Evolutionary conservation across 768 basidiomycete species (phyloP), one percentile per base, ranked within the genome.

Genomic region (Lepiota venenata): DNA sequence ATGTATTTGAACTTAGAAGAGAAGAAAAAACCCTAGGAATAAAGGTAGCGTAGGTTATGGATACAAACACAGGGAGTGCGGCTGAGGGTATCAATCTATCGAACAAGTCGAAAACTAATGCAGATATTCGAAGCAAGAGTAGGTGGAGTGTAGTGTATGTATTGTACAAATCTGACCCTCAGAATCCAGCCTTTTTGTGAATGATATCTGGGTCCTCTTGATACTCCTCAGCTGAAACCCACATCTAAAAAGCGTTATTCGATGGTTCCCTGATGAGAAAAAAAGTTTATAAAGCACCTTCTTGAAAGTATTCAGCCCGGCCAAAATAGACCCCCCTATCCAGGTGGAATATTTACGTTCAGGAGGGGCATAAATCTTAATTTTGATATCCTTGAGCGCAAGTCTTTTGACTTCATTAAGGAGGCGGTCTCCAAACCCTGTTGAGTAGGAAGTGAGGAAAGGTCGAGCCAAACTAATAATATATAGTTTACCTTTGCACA

Each of bases 181-280:
- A 93, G 70, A 93, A 93, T 44, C 90, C 91, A 54, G 88, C 80
- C 72, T 96, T 96, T 73, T 92, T 95, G 72, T 97, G 95, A 65
- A 98, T 98, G 64, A 98, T 91, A 65, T 98, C 95, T 51, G 96
- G 95, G 72, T 98, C 96, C 71, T 99, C 96, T 71, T 97, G 93
- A 67, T 98, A 98, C 72, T 98, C 97, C 71, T 99, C 96, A 37
- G 95, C 94, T 43, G 93, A 95, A 47, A 99, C 93, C 96, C 97
- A 99, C 96, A 99, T 98, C 93, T 97, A 22, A 36, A 52, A 50
- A 39, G 42, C 52, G 36, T 50, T 27, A 45, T 47, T 59, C 50
- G 39, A 44, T 51, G 53, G n/a, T n/a, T 56, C 46, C 54, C 60
- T 18, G 47, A 27, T 52, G 50, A 21, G 22, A 50, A 60, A 52